Evolutionary conservation across 768 basidiomycete species (phyloP).

Genomic region (Dacryopinax spathularia): DNA sequence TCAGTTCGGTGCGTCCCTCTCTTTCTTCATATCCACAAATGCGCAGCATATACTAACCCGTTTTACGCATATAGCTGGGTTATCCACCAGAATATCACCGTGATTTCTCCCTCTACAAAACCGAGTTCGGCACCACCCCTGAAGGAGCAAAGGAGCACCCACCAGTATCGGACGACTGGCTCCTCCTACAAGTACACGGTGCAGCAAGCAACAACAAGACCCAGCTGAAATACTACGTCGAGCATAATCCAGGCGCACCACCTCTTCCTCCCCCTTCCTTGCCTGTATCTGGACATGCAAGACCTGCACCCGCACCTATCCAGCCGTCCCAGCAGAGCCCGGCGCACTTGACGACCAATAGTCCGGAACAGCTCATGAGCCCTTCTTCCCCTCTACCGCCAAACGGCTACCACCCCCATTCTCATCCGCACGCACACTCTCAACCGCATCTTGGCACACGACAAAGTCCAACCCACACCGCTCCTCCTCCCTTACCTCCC

Average conservation of each 20-base stretch:
- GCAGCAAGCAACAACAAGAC: conserved; percentile 2
- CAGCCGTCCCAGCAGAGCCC: not conserved
- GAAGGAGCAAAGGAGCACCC: not conserved
- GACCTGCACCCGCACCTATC: not conserved
- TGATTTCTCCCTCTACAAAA: not conserved
- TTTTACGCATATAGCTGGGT: not conserved
- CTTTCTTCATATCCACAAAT: not conserved
- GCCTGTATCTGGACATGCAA: not conserved
- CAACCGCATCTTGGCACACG: not conserved
- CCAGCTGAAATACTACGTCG: not conserved
- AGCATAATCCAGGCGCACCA: conserved; percentile 1
- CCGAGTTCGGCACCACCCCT: not conserved
- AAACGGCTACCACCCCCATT: not conserved
- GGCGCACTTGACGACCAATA: not conserved
- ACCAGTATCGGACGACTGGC: not conserved
- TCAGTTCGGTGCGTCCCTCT: not conserved
- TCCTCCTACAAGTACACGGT: not conserved
- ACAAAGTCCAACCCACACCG: not conserved
- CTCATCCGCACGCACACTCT: not conserved
- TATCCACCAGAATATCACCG: not conserved
- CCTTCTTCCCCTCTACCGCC: not conserved
- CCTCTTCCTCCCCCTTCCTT: no score
- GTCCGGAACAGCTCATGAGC: not conserved
- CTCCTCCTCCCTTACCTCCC: not conserved
- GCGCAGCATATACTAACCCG: not conserved